These are phyloP conservation scores for Pestalotiopsis sp. DNA, from an alignment of 2,329 filamentous ascomycete species.

Conservation along the genomic window DNA sequence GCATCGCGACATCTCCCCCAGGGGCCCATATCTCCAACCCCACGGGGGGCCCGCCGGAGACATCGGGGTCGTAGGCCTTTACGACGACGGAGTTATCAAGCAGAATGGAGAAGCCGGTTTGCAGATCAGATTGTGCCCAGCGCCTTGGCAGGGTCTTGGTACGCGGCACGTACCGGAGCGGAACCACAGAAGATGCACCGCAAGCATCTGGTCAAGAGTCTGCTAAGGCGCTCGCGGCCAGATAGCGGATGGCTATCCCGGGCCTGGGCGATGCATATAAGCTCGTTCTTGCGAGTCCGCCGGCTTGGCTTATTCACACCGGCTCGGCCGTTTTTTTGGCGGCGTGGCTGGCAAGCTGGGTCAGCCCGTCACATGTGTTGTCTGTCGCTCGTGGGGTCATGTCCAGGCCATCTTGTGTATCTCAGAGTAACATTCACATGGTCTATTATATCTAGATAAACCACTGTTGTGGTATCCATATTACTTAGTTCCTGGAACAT, in stretches of 20 bases:
- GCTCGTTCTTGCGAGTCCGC: not conserved
- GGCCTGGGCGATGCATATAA: slow-evolving; percentile 3
- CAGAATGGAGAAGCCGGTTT: not conserved
- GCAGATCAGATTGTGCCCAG: not conserved
- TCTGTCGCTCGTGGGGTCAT: no score
- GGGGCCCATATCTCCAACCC: not conserved
- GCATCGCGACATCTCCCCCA: not conserved
- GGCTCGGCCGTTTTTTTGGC: not conserved
- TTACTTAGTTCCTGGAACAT: not conserved
- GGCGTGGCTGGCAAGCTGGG: not conserved
- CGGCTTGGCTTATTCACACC: not conserved
- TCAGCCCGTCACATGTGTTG: no score
- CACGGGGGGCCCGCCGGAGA: not conserved
- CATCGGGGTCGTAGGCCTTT: not conserved
- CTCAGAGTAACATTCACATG: no score
- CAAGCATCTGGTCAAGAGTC: not conserved
- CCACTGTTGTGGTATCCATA: no score
- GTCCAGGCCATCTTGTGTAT: no score
- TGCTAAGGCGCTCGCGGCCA: not conserved
- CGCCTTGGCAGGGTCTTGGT: not conserved
- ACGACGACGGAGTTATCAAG: not conserved
- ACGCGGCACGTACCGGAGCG: not conserved
- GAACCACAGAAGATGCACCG: not conserved
- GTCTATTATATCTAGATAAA: no score
- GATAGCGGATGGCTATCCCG: not conserved